Percentiles rank a stretch among this genome's conserved stretches.
These are phyloP conservation scores for Trichoderma reesei DNA, from an alignment of 495 filamentous ascomycete genomes.

Conservation along the genomic window DNA sequence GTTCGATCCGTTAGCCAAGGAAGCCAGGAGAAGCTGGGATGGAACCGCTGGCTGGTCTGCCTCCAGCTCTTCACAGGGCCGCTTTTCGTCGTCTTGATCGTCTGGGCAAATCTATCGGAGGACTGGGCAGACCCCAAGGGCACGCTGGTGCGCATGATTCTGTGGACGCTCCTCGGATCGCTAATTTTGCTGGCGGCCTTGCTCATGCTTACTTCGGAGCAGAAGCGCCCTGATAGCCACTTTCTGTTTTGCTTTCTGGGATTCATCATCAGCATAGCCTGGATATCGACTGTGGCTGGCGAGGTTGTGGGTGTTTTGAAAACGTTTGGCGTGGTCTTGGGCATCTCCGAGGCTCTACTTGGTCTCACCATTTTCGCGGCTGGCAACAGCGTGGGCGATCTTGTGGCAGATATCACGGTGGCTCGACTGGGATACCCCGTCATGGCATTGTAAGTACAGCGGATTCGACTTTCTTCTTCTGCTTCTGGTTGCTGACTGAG, in stretches of 20 bases:
- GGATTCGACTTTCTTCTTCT: neutral
- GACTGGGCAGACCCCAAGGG: conserved; percentile 31
- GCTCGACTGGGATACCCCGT: conserved; percentile 89
- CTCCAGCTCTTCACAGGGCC: conserved; percentile 84
- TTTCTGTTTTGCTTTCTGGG: conserved; percentile 75
- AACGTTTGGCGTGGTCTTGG: conserved; percentile 81
- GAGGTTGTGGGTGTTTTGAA: conserved; percentile 96
- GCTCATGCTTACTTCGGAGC: conserved; percentile 49
- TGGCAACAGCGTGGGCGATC: conserved; percentile 87
- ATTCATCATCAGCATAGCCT: conserved; percentile 84
- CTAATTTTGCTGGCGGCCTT: conserved; percentile 53
- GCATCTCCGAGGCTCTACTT: conserved; percentile 91
- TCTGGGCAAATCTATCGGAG: conserved; percentile 60
- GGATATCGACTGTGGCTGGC: conserved; percentile 93
- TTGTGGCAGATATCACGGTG: conserved; percentile 92
- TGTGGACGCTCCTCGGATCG: conserved; percentile 64
- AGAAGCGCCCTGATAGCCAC: conserved; percentile 53
- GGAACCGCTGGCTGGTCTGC: conserved; percentile 84
- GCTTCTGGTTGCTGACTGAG: conserved; percentile 14
- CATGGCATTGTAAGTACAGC: conserved; percentile 71
- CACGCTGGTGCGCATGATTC: conserved; percentile 47
- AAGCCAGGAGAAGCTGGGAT: conserved; percentile 41
- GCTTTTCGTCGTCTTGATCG: conserved; percentile 65
- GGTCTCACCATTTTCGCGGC: conserved; percentile 96
- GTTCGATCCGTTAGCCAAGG: conserved; percentile 14